Evolutionary conservation across 192 early-diverging fungal species (phyloP).

Genomic region (Borealophlyctis nickersoniae): DNA sequence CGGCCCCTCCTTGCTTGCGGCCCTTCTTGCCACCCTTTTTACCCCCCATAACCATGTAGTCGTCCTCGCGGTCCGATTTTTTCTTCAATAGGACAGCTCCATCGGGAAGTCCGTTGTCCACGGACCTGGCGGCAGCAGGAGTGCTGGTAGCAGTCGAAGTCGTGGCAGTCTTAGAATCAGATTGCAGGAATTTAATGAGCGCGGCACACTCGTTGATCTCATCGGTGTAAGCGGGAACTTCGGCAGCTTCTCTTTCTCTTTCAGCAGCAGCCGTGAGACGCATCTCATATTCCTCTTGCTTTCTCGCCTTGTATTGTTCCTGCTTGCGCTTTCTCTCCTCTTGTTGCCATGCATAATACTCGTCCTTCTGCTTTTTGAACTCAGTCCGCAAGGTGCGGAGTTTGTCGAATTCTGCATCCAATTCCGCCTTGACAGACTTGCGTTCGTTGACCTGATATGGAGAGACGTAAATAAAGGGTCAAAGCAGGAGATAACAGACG

Average conservation of each 20-base stretch:
- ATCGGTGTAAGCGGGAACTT: conserved; percentile 78
- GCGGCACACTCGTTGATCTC: conserved; percentile 84
- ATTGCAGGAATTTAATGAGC: conserved; percentile 71
- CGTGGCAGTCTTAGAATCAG: conserved; percentile 33
- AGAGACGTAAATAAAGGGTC: background rate
- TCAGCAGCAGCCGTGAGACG: conserved; percentile 67
- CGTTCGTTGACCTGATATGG: conserved; percentile 61
- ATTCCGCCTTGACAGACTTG: conserved; percentile 62
- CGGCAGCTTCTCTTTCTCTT: conserved; percentile 79
- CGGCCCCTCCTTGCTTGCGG: no score
- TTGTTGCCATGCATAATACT: conserved; percentile 69
- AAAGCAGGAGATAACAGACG: background rate
- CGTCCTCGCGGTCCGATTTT: conserved; percentile 73
- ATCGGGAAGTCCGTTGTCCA: conserved; percentile 65
- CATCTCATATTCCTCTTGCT: conserved; percentile 64
- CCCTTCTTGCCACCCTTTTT: conserved; percentile 63
- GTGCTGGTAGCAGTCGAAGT: conserved; percentile 38
- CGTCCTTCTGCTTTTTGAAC: conserved; percentile 69
- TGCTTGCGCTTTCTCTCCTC: conserved; percentile 63
- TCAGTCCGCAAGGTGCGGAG: conserved; percentile 67
- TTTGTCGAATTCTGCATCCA: conserved; percentile 68
- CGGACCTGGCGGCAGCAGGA: conserved; percentile 47
- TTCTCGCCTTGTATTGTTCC: conserved; percentile 65
- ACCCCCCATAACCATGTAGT: conserved; percentile 69
- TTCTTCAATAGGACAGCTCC: conserved; percentile 71